Base-by-base conservation (phyloP, 352 stramenopile species). In the Phytopythium montanum region DNA sequence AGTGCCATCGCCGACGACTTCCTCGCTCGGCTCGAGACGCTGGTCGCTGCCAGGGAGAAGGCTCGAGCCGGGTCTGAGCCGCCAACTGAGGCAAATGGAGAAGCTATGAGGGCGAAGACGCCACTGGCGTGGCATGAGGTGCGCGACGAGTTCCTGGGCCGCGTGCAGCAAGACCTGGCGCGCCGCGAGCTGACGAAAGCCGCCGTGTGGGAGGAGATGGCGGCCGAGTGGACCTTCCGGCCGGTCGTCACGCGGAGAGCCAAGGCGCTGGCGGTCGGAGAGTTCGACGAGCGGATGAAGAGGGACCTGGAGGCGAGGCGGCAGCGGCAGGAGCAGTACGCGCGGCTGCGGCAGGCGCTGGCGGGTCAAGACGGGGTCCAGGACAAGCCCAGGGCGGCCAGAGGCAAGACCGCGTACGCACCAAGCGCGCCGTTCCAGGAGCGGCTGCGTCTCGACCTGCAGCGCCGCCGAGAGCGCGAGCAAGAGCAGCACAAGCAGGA, bases 1-100 rank as follows among this genome's bases (percentile, higher is more conserved):
- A 77, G 69, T 19, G 65, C 86, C 5, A 71, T 91, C 38, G 76
- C 79, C 2, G 66, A 81, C 18, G 79, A 89, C 18, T 91, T 91
- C 60, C 62, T 91, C 0, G 59, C 69, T 48, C 75, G 81, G n/a
- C 85, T 89, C 62, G 68, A 74, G 7, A 61, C 72, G 28, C 76
- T 73, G 14, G 38, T 73, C 31, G 49, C 63, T 2, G 36, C 42
- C 0, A 56, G 48, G 0, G 61, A 72, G 10, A 68, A 61, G 23
- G 64, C 41, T 14, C 49, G 65, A 52, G n/a, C n/a, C n/a, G n/a
- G n/a, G n/a, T n/a, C n/a, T n/a, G 59, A 67, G 31, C 51, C 28
- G 25, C 59, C 63, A 53, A 44, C 56, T 13, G 62, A 66, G 39
- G 46, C 75, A 2, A 39, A 69, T 19, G 56, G 48, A 0, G 38